Base-by-base conservation (phyloP, 2,329 filamentous ascomycete genomes). In the Arachnomyces sp. region DNA sequence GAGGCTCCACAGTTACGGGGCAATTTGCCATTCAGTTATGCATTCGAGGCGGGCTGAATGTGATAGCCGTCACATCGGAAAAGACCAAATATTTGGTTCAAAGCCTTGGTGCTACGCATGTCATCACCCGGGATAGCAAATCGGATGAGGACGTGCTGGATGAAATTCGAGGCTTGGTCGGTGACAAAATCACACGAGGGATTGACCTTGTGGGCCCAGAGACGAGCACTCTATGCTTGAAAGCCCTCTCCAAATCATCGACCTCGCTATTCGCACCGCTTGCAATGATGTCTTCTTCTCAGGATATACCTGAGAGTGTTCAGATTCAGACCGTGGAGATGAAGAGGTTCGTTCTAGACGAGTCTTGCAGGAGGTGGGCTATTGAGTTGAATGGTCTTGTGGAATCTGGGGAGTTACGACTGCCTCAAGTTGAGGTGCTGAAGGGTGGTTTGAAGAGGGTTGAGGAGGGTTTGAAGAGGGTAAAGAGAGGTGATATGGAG, bases 1-100 rank as follows among this genome's bases (percentile, higher is more conserved):
- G 65, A 28, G 65, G 65, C 15, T 64, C 61, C 11, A 64, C 63
- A 2, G 56, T 63, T 5, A 67, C 64, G 3, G 65, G 61, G 1
- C 63, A 67, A 44, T 66, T 66, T 33, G 56, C 63, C 6, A 63
- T 60, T 8, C 64, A 68, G 44, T 48, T 67, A 17, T 63, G 64
- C n/a, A 49, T 41, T 6, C 46, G 54, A 13, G 56, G 56, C 14
- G 57, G 58, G 2, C 38, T 67, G 17, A 52, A 53, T 29, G 61
- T 66, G n/a, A 57, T 68, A 16, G 57, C 60, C 3, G 58, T 66
- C 31, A 53, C 48, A 28, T 65, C 61, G 0, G 39, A 45, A 4
- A 54, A 54, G 37, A 64, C 61, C 2, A 49, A 47, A 20, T 29
- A 40, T 5, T 46, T 64, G 12, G 56, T 52, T 0, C 39, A 52